Conservation (phyloP, 768 basidiomycete species). For the Tricholomella constricta region DNA sequence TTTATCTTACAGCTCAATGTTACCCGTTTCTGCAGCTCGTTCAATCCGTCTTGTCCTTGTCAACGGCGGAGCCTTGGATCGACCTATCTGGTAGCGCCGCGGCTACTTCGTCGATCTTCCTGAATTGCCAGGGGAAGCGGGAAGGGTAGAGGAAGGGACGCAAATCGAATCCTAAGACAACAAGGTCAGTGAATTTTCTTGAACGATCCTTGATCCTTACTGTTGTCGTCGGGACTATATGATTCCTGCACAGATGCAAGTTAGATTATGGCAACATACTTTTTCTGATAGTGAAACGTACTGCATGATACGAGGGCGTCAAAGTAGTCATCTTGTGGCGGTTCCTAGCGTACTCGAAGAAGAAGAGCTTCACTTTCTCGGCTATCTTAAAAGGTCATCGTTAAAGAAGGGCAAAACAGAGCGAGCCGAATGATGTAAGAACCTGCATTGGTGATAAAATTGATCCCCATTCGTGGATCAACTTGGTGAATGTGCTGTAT, state of each 20-base stretch:
- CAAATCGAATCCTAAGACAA: conserved; percentile 79
- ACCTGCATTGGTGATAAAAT: conserved; percentile 84
- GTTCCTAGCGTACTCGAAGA: conserved; percentile 95
- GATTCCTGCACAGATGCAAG: conserved; percentile 63
- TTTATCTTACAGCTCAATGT: conserved; percentile 19
- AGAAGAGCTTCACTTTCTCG: conserved; percentile 96
- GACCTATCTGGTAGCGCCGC: conserved; percentile 75
- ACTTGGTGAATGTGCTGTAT: conserved; percentile 95
- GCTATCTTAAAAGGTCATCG: conserved; percentile 67
- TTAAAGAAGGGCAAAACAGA: background rate
- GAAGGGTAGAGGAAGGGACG: conserved; percentile 96
- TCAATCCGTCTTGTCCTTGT: conserved; percentile 53
- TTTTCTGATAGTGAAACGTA: conserved; percentile 37
- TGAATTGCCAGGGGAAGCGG: conserved; percentile 96
- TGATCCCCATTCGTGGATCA: conserved; percentile 91
- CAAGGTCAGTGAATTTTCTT: conserved; percentile 15
- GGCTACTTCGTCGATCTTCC: conserved; percentile 89
- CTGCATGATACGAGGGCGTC: conserved; percentile 93
- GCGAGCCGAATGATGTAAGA: conserved; percentile 9
- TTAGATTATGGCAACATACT: background rate
- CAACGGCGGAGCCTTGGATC: conserved; percentile 25
- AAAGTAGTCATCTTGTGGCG: conserved; percentile 98
- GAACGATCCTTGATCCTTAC: conserved; percentile 44
- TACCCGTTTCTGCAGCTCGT: conserved; percentile 8
- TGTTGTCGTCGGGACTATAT: conserved; percentile 95